Conservation (phyloP, 139 green algal species). For the Zygnema circumcarinatum region DNA sequence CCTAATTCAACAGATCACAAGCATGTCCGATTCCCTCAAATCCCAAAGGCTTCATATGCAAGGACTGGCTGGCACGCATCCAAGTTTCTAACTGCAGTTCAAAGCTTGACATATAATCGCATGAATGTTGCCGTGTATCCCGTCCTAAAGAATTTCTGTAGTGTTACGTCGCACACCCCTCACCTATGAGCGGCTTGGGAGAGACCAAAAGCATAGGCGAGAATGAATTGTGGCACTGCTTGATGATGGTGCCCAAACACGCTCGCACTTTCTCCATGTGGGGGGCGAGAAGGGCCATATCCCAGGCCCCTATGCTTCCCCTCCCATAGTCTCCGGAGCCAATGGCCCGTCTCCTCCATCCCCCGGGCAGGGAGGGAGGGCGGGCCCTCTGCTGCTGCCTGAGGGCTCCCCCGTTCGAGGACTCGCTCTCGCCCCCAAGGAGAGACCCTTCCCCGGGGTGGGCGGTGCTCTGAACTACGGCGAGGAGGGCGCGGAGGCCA, state of each 20-base stretch:
- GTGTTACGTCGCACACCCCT: no score
- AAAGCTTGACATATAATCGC: no score
- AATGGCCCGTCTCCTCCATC: not conserved
- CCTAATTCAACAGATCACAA: no score
- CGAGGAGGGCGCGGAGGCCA: conserved; percentile 69
- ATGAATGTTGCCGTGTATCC: no score
- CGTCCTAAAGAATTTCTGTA: no score
- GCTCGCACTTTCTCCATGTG: conserved; percentile 32
- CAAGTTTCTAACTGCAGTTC: no score
- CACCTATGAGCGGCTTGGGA: not conserved
- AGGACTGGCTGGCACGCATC: no score
- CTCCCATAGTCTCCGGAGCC: conserved; percentile 34
- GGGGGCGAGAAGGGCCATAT: not conserved
- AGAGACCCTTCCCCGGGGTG: not conserved
- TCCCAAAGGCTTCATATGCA: no score
- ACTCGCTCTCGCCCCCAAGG: not conserved
- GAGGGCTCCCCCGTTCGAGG: no score
- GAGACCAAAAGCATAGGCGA: conserved; percentile 48
- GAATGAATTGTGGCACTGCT: conserved; percentile 67
- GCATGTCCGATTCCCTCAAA: no score
- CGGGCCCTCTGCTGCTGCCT: no score
- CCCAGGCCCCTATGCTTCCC: conserved; percentile 2
- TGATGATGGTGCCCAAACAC: conserved; percentile 46
- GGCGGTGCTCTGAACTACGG: conserved; percentile 59
- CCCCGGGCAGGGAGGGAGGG: not conserved